Evolutionary conservation across 176 grass and related monocot species (phyloP).

Genomic region (Juncus inflexus): DNA sequence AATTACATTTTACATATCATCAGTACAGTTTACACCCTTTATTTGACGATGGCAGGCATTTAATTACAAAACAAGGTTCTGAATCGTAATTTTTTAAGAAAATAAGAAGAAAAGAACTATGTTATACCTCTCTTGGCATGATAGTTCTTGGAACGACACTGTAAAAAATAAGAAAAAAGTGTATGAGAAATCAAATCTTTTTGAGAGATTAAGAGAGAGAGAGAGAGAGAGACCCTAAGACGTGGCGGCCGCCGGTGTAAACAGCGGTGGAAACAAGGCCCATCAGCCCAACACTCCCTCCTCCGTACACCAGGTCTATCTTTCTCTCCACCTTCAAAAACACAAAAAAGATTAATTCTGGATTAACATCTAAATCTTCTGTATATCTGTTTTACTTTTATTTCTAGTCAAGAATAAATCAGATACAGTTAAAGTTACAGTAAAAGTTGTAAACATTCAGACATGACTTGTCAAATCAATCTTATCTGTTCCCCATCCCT

Average conservation of each 20-base stretch:
- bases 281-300: constrained; percentile 60
- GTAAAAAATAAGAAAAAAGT: constrained; percentile 28
- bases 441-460: neutral
- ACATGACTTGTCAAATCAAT: constrained; percentile 31
- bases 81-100: neutral
- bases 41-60: neutral
- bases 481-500: neutral
- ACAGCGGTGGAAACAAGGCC: constrained; percentile 58
- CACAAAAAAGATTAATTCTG: neutral
- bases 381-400: no score
- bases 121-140: constrained; percentile 53
- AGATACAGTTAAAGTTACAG: no score
- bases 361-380: neutral
- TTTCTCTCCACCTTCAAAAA: constrained; percentile 47
- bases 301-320: constrained; percentile 64
- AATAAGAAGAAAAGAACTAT: neutral
- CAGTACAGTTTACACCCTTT: neutral
- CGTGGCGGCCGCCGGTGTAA: constrained; percentile 44
- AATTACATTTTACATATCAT: constrained; percentile 13
- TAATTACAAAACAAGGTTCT: neutral
- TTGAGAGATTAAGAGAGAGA: constrained; percentile 7
- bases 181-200: constrained; percentile 8
- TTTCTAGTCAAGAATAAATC: no score
- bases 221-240: constrained; percentile 45
- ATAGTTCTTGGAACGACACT: constrained; percentile 57